These are phyloP conservation scores for Globisporangium barbulae DNA, from an alignment of 352 stramenopile species.

Conservation along the genomic window DNA sequence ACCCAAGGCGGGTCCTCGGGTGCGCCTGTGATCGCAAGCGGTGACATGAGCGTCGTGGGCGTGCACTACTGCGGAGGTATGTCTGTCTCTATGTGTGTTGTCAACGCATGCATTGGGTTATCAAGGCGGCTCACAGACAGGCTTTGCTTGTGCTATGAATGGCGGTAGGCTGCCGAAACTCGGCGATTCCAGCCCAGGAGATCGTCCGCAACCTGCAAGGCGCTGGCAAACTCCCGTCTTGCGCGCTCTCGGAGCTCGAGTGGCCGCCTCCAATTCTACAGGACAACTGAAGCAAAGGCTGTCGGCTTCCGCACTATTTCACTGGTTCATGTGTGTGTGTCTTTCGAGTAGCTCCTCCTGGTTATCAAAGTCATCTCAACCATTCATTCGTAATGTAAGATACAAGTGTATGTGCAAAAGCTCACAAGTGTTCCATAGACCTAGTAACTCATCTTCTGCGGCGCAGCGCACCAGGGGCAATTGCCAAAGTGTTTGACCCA, in stretches of 20 bases:
- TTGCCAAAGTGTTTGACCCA: conserved; percentile 86
- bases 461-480: conserved; percentile 75
- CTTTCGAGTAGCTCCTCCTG: not conserved
- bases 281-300: not conserved
- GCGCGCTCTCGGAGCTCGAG: conserved; percentile 15
- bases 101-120: not conserved
- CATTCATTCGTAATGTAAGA: not conserved
- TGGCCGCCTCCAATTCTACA: conserved; percentile 1
- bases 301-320: too few relatives aligned
- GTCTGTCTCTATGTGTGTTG: conserved; percentile 1
- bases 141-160: not conserved
- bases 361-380: not conserved
- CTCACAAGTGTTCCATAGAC: not conserved
- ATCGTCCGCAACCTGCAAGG: conserved; percentile 29
- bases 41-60: conserved; percentile 37
- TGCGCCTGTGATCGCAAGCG: conserved; percentile 36
- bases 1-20: conserved; percentile 52
- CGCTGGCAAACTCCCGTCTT: conserved; percentile 19
- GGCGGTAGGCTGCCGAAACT: conserved; percentile 31
- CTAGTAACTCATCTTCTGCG: conserved; percentile 86
- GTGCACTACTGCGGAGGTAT: conserved; percentile 51
- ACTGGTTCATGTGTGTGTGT: not conserved
- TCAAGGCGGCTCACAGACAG: not conserved
- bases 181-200: conserved; percentile 28
- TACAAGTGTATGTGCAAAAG: not conserved